Conservation (phyloP, 2,329 filamentous ascomycete species). For the Cryoendolithus antarcticus region DNA sequence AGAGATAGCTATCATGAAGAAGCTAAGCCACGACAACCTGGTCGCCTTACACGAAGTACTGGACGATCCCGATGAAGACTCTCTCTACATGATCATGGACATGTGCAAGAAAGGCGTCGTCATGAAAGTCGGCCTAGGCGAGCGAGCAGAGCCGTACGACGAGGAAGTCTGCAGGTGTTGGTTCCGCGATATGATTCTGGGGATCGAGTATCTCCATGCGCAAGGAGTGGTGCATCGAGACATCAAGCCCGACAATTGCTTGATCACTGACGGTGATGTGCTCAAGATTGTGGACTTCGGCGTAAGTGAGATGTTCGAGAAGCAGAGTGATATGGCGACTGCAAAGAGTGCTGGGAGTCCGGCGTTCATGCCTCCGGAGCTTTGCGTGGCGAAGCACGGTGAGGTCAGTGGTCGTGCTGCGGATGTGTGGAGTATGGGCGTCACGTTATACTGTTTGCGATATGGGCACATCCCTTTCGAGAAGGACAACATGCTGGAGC, state of each 20-base stretch:
- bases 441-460: conserved; percentile 82
- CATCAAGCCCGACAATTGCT: conserved; percentile 93
- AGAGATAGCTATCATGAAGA: conserved; percentile 99
- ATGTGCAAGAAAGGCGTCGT: conserved; percentile 98
- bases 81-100: conserved; percentile 95
- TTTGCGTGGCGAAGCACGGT: conserved; percentile 76
- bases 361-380: conserved; percentile 84
- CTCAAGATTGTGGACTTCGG: conserved; percentile 97
- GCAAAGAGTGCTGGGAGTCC: conserved; percentile 89
- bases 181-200: conserved; percentile 90
- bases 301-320: conserved; percentile 98
- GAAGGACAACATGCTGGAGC: conserved; percentile 62
- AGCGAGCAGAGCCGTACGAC: conserved; percentile 68
- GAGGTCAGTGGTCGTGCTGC: conserved; percentile 79
- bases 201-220: conserved; percentile 89
- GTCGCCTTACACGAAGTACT: conserved; percentile 87
- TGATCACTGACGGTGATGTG: conserved; percentile 82
- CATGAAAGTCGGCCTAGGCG: conserved; percentile 87
- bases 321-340: conserved; percentile 74
- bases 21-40: conserved; percentile 87
- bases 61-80: conserved; percentile 90
- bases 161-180: conserved; percentile 74
- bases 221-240: conserved; percentile 93
- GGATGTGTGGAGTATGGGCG: conserved; percentile 98
- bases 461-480: conserved; percentile 86